Evolutionary conservation across 2,329 filamentous ascomycete species (phyloP).

Genomic region (Aspergillus costaricaensis): DNA sequence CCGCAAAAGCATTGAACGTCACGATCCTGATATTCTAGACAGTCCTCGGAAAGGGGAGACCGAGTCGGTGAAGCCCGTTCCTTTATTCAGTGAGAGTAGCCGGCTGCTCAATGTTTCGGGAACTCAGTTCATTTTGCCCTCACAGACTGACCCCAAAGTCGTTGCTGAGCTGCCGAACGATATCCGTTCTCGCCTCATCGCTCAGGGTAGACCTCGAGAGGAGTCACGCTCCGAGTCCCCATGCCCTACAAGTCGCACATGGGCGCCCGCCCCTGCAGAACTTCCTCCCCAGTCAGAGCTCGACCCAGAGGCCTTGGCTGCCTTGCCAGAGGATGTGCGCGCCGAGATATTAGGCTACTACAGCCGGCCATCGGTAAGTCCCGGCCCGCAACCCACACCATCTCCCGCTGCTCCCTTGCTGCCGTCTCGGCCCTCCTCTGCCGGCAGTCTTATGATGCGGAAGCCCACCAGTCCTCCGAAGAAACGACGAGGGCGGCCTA

Average conservation of each 20-base stretch:
- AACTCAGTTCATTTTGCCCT: constrained; percentile 88
- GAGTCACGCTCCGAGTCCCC: constrained; percentile 32
- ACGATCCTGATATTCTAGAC: constrained; percentile 53
- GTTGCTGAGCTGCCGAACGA: constrained; percentile 80
- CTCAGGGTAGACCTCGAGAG: constrained; percentile 49
- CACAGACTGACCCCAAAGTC: constrained; percentile 76
- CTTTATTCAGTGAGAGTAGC: constrained; percentile 36
- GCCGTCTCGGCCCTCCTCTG: constrained; percentile 33
- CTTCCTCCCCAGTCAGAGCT: constrained; percentile 72
- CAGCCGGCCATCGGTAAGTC: constrained; percentile 30
- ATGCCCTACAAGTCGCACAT: constrained; percentile 33
- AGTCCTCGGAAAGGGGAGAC: constrained; percentile 44
- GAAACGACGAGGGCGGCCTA: constrained; percentile 57
- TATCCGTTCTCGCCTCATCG: constrained; percentile 74
- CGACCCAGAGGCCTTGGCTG: constrained; percentile 79
- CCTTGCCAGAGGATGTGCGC: constrained; percentile 82
- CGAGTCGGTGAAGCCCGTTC: constrained; percentile 32
- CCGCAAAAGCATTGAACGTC: constrained; percentile 26
- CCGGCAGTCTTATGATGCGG: constrained; percentile 54
- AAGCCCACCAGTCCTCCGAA: constrained; percentile 68
- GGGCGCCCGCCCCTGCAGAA: constrained; percentile 29
- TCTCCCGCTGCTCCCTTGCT: background rate
- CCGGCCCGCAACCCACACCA: background rate
- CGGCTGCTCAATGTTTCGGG: constrained; percentile 76
- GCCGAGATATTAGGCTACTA: constrained; percentile 80